Evolutionary conservation across 2,329 filamentous ascomycete genomes (phyloP).

Genomic region (Scolecobasidium constrictum): DNA sequence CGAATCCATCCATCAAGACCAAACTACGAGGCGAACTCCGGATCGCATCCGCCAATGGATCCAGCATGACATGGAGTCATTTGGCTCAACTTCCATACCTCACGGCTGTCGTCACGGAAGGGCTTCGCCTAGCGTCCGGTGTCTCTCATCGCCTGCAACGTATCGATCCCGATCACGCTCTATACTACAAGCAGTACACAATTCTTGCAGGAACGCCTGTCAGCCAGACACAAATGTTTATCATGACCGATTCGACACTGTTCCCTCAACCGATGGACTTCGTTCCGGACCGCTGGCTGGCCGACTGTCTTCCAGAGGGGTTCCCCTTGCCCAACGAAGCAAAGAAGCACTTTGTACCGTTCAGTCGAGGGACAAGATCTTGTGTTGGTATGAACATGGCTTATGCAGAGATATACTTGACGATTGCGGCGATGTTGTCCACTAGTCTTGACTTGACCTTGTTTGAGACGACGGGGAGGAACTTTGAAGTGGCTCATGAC

Average conservation of each 20-base stretch:
- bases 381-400: conserved; percentile 37
- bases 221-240: conserved; percentile 18
- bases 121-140: conserved; percentile 22
- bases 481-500: conserved; percentile 23
- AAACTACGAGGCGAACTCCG: conserved; percentile 19
- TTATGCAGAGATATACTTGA: conserved; percentile 26
- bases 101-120: conserved; percentile 21
- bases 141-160: conserved; percentile 17
- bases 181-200: conserved; percentile 12
- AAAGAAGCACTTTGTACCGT: conserved; percentile 26
- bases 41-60: neutral
- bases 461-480: conserved; percentile 18
- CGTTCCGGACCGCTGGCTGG: conserved; percentile 23
- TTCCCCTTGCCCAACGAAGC: neutral
- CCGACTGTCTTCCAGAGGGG: too few relatives aligned
- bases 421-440: conserved; percentile 16
- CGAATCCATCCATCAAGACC: conserved; percentile 13
- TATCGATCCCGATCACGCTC: conserved; percentile 13
- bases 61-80: conserved; percentile 13
- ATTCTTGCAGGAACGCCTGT: conserved; percentile 18
- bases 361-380: conserved; percentile 30
- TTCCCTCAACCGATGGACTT: conserved; percentile 17
- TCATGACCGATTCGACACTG: conserved; percentile 17
- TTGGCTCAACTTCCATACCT: conserved; percentile 22
- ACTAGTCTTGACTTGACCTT: conserved; percentile 15